A percentile compares a stretch with the other conserved stretches of the same genome.
phyloP scores from a whole-genome alignment of 2,329 filamentous ascomycete species.

The Penicillium vulpinum region DNA sequence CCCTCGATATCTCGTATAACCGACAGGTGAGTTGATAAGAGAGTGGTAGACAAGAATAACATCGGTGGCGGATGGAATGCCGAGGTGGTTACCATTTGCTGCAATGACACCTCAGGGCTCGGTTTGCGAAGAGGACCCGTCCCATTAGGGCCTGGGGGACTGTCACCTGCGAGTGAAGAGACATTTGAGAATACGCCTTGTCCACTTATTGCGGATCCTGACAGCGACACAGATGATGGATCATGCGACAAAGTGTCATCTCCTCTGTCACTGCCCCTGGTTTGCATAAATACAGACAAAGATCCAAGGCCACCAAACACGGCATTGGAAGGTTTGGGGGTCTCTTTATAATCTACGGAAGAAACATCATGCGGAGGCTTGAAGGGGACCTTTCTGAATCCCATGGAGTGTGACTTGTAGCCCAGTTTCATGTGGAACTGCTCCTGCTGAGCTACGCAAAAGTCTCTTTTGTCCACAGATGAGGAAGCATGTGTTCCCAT shows the following conservation, averaged over 20 bases:
- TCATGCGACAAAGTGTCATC: constrained; percentile 19
- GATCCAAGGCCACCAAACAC: constrained; percentile 39
- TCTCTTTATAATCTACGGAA: not conserved
- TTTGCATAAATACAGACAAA: constrained; percentile 54
- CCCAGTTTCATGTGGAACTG: not conserved
- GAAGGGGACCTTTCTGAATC: not conserved
- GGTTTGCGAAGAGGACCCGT: not conserved
- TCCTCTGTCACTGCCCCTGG: constrained; percentile 41
- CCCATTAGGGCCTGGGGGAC: not conserved
- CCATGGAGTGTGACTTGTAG: not conserved
- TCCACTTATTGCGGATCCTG: not conserved
- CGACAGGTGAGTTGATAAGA: constrained; percentile 18
- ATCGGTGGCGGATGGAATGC: not conserved
- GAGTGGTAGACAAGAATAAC: constrained; percentile 26
- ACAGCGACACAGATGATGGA: not conserved
- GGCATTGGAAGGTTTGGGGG: not conserved
- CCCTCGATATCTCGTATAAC: constrained; percentile 5
- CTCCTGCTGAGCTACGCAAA: not conserved
- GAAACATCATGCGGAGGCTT: not conserved
- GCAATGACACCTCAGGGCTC: not conserved
- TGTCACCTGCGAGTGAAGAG: not conserved
- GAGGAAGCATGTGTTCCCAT: not conserved
- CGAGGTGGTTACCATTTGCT: not conserved
- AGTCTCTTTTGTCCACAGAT: no score
- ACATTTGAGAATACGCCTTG: not conserved